Conservation (phyloP, 2,329 filamentous ascomycete genomes). For the Monosporascus sp. region DNA sequence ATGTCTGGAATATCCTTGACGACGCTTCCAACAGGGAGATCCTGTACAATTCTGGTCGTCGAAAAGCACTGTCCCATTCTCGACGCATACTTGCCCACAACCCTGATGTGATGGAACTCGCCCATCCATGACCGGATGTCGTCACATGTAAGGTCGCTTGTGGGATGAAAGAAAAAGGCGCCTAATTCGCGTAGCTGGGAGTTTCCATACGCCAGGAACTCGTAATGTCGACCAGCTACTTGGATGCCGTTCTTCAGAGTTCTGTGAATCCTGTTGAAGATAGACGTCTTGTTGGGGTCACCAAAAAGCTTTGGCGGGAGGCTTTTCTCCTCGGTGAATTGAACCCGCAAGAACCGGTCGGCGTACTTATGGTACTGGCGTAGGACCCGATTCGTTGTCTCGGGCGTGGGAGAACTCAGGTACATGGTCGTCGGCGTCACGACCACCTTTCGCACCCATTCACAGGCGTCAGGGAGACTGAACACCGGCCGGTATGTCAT, state of each 20-base stretch:
- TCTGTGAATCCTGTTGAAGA: constrained; percentile 69
- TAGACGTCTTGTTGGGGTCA: constrained; percentile 46
- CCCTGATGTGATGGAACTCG: constrained; percentile 70
- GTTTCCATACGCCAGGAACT: constrained; percentile 91
- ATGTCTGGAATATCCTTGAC: constrained; percentile 65
- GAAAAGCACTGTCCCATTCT: constrained; percentile 94
- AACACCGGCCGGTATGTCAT: constrained; percentile 39
- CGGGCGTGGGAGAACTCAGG: constrained; percentile 70
- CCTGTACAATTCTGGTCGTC: constrained; percentile 71
- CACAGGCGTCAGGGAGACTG: constrained; percentile 65
- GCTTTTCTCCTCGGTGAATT: constrained; percentile 76
- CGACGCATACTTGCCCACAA: constrained; percentile 85
- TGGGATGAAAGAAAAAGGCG: constrained; percentile 85
- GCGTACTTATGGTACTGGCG: constrained; percentile 61
- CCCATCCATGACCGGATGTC: constrained; percentile 86
- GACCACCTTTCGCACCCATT: constrained; percentile 67
- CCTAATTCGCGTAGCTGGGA: constrained; percentile 91
- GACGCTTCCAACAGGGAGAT: constrained; percentile 53
- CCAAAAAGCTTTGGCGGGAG: constrained; percentile 17
- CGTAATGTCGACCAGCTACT: constrained; percentile 75
- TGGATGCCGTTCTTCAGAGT: constrained; percentile 72
- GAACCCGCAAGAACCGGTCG: constrained; percentile 82
- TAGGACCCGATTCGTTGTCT: constrained; percentile 83
- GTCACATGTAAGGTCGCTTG: constrained; percentile 59
- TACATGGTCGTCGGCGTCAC: constrained; percentile 82